Evolutionary conservation across 2,329 filamentous ascomycete species (phyloP), one percentile per base, ranked within the genome.

Genomic region (Gaeumannomyces sp.): DNA sequence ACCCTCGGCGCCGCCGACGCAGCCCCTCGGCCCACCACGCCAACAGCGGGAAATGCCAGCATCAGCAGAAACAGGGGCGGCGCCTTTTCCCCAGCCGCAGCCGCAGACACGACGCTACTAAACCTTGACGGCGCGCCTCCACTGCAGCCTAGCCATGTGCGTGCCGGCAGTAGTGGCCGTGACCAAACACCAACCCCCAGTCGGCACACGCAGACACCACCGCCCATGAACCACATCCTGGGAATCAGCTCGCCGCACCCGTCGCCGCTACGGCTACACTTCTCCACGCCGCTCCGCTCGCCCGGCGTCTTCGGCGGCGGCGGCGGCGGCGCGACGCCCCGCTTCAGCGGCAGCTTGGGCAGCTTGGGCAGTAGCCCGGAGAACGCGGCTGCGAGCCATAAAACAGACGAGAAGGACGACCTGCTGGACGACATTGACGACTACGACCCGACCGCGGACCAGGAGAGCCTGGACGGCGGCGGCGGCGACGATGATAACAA

Each of bases 251-350:
- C 66, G 27, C 72, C 73, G 50, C 71, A 73, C n/a, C 69, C 73
- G 45, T 72, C 73, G 56, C 72, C 73, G n/a, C 65, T 75, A 27
- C 68, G 69, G 59, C 71, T 72, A n/a, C 72, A 73, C 60, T 69
- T 72, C 66, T 71, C 73, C 25, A 68, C 70, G 27, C 67, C 70
- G 11, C 61, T 63, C 66, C 31, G 27, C 10, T 60, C 59, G 14
- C 59, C 27, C 10, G 29, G 59, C 29, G 5, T 53, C 45, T 22
- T n/a, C 22, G 22, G 45, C 22, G 45, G 45, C 45, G 45, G 45
- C 45, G 45, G 45, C 45, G 45, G 38, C 38, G 38, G 38, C 38
- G 38, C 45, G 7, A n/a, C 22, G 19, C 22, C 45, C 11, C 45
- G 45, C 19, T 53, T 59, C 27, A 8, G 13, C 27, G 27, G 13